Conservation (phyloP, 495 filamentous ascomycete genomes). For the Evansstolkia leycettana region DNA sequence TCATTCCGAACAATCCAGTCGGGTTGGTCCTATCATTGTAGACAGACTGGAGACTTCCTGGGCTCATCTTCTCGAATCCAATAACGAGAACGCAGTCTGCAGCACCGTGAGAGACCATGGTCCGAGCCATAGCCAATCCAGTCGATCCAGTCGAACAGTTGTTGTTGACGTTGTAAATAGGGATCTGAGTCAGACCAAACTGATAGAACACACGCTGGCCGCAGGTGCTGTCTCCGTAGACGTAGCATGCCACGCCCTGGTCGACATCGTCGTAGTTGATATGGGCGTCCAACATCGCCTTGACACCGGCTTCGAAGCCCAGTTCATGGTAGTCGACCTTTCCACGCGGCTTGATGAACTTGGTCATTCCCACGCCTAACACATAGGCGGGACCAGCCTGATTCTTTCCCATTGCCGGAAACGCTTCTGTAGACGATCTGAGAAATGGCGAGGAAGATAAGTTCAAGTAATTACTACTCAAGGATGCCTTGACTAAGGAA, state of each 20-base stretch:
- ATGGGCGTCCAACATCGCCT: conserved; percentile 88
- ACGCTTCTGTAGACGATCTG: background rate
- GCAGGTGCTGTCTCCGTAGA: conserved; percentile 89
- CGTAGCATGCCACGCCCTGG: conserved; percentile 92
- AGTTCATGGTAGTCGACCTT: conserved; percentile 59
- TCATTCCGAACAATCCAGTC: conserved; percentile 51
- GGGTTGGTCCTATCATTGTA: conserved; percentile 75
- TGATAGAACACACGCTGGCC: conserved; percentile 98
- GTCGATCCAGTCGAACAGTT: conserved; percentile 93
- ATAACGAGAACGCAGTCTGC: conserved; percentile 83
- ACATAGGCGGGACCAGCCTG: conserved; percentile 58
- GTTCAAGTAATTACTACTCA: too few relatives aligned
- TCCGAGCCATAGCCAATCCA: conserved; percentile 73
- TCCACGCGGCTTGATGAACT: conserved; percentile 95
- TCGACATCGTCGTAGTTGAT: conserved; percentile 97
- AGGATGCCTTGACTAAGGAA: too few relatives aligned
- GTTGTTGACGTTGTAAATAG: conserved; percentile 97
- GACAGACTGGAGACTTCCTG: conserved; percentile 67
- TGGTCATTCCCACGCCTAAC: conserved; percentile 95
- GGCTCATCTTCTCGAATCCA: conserved; percentile 97
- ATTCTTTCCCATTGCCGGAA: conserved; percentile 34
- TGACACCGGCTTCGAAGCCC: conserved; percentile 89
- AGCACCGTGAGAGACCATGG: conserved; percentile 64
- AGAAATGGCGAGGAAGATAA: background rate
- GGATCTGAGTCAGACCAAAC: conserved; percentile 92